Percentiles rank a stretch among this genome's conserved stretches.
Conservation (phyloP, 2,329 filamentous ascomycete genomes). For the Ophiostoma piceae region DNA sequence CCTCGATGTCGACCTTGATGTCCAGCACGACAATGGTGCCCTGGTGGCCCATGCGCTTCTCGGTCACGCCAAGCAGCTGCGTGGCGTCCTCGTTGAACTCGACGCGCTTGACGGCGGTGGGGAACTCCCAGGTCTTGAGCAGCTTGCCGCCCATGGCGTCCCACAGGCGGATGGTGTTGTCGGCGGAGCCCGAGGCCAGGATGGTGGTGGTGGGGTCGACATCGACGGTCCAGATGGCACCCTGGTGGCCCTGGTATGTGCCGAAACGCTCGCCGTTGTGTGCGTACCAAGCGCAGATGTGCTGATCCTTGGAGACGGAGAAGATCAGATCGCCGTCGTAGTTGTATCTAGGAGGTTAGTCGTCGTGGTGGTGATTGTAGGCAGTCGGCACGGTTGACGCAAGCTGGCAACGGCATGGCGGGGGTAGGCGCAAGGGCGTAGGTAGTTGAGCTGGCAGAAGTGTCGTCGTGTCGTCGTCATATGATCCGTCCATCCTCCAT, state of each 20-base stretch:
- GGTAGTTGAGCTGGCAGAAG: not conserved
- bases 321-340: conserved; percentile 72
- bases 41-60: conserved; percentile 96
- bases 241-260: conserved; percentile 93
- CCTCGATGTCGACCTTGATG: conserved; percentile 76
- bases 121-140: conserved; percentile 97
- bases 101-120: conserved; percentile 93
- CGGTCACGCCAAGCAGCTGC: conserved; percentile 86
- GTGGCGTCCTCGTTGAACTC: conserved; percentile 95
- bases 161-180: conserved; percentile 98
- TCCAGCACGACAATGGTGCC: conserved; percentile 91
- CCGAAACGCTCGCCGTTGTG: conserved; percentile 97
- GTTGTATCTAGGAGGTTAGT: conserved; percentile 60
- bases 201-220: conserved; percentile 87
- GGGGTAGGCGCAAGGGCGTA: not conserved
- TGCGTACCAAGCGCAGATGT: conserved; percentile 94
- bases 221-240: conserved; percentile 98
- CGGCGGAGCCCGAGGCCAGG: conserved; percentile 90
- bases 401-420: not conserved
- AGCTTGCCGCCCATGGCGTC: conserved; percentile 88
- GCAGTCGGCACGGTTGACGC: too few species aligned
- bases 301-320: conserved; percentile 35
- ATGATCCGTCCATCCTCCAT: not conserved
- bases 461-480: not conserved
- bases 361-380: not conserved